Base-by-base conservation (phyloP, 495 filamentous ascomycete genomes). In the Clohesyomyces aquaticus region DNA sequence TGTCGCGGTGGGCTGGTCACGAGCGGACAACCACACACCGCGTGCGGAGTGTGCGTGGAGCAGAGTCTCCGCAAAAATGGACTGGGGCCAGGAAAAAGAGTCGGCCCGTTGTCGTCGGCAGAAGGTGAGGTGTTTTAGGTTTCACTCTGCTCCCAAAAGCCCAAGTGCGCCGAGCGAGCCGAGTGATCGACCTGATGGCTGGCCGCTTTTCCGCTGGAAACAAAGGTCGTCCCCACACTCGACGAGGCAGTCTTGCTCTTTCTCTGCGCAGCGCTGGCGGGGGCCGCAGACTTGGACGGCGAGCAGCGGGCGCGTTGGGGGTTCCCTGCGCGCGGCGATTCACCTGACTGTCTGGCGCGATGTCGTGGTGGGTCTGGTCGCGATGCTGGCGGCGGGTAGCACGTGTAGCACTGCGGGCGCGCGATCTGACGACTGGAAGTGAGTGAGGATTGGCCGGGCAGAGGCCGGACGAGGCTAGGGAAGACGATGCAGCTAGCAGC, bases 91-190 rank as follows among this genome's bases (percentile, higher is more conserved):
- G 51, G 25, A 23, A 65, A 52, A 14, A 4, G 2, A 68, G 60
- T 69, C 66, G 66, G 66, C 28, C 66, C 66, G 61, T 69, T 46
- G 61, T 68, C 66, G 59, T 54, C 41, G n/a, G n/a, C 45, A 18
- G 43, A 18, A 25, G 55, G 10, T 21, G 3, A 3, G 3, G 38
- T 19, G 8, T 43, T 69, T 61, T 22, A 53, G 38, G 58, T 54
- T 49, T 63, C 41, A 38, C 60, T 29, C 60, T 49, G 23, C 51
- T 61, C 54, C 55, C 38, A 55, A 57, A 55, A 42, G 6, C 48
- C 54, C 53, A 47, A 41, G 29, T 61, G 58, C 59, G 59, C 60
- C 59, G 65, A 68, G 61, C 38, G 45, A 29, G 49, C 60, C 59
- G 50, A 61, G 58, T 28, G 65, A 68, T 68, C 65, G 58, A 47